phyloP scores from a whole-genome alignment of 2,329 filamentous ascomycete genomes.

The Colletotrichum neosansevieriae region DNA sequence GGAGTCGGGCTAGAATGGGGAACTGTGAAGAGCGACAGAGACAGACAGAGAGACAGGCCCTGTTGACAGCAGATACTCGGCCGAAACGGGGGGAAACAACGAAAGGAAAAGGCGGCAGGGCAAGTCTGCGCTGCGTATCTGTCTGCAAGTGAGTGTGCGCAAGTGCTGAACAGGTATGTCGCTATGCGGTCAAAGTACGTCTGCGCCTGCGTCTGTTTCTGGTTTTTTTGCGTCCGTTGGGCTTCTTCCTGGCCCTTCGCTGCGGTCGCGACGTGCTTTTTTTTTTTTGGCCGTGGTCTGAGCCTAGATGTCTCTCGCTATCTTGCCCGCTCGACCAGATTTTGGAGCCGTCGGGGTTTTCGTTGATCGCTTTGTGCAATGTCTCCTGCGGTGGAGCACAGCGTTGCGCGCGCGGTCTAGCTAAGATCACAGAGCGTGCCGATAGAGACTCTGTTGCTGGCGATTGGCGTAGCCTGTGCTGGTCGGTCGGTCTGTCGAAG shows the following conservation, averaged over 20 bases:
- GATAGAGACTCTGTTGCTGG: slow-evolving; percentile 38
- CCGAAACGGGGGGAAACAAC: slow-evolving; percentile 32
- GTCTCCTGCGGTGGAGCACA: slow-evolving; percentile 39
- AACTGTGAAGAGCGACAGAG: slow-evolving; percentile 36
- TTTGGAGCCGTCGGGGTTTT: slow-evolving; percentile 25
- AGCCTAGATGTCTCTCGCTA: slow-evolving; percentile 25
- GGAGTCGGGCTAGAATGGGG: slow-evolving; percentile 40
- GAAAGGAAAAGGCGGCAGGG: slow-evolving; percentile 40
- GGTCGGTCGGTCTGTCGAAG: slow-evolving; percentile 40
- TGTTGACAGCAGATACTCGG: slow-evolving; percentile 36
- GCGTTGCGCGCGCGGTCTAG: slow-evolving; percentile 34
- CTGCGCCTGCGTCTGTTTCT: slow-evolving; percentile 31
- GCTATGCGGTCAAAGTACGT: slow-evolving; percentile 31
- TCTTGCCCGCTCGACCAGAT: slow-evolving; percentile 25
- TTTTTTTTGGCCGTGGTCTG: slow-evolving; percentile 33
- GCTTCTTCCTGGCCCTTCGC: slow-evolving; percentile 12
- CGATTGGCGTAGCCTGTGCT: slow-evolving; percentile 40
- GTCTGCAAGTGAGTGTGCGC: slow-evolving; percentile 19
- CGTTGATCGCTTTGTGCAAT: slow-evolving; percentile 36
- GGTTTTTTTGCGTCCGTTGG: slow-evolving; percentile 6
- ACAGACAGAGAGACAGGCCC: slow-evolving; percentile 33
- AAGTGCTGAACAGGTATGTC: slow-evolving; percentile 26
- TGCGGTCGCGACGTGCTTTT: slow-evolving; percentile 30
- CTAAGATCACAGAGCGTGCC: slow-evolving; percentile 39
- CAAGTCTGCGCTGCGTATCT: slow-evolving; percentile 22